Evolutionary conservation across 768 basidiomycete species (phyloP), one percentile per base, ranked within the genome.

Genomic region (Pisolithus sp.): DNA sequence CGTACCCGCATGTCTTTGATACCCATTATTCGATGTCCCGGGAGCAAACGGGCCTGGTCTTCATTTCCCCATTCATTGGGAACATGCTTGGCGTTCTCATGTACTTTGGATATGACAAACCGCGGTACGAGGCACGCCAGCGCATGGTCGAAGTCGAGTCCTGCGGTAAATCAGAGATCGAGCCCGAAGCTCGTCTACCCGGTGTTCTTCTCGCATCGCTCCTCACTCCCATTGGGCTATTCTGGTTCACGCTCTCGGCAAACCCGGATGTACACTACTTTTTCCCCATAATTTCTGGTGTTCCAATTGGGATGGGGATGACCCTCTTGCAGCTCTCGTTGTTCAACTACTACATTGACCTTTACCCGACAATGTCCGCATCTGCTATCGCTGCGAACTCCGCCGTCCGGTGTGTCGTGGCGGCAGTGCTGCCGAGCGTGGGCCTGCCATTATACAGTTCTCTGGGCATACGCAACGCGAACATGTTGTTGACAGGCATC

Each of bases 261-360:
- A 48, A 37, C 10, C 56, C 62, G 5, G 52, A 58, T 2, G 15
- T 64, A 41, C 63, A 60, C 48, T 59, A 55, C 58, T 40, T 60
- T 12, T 37, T 53, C 38, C 60, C 63, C 17, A 57, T 56, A 17
- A 31, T 60, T 17, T 64, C 63, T 0, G 63, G 63, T 42, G 39
- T 64, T 20, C 63, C 63, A 0, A 58, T 64, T 18, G 63, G 60
- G 30, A 59, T 64, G 47, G 56, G 60, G 7, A 64, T 60, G 63
- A 64, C 63, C 18, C 56, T 64, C n/a, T 36, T 63, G 5, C 60
- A 60, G 31, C 26, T 64, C n/a, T 64, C 58, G 3, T 34, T 64
- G 51, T 45, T 60, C 38, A 62, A 58, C 42, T 58, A 64, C 23
- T 62, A 64, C 34, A 61, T 64, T 23, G 62, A 64, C 43, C 62